Evolutionary conservation across 106 monocot genomes (phyloP), one percentile per base, ranked within the genome.

Genomic region (Vanilla planifolia): DNA sequence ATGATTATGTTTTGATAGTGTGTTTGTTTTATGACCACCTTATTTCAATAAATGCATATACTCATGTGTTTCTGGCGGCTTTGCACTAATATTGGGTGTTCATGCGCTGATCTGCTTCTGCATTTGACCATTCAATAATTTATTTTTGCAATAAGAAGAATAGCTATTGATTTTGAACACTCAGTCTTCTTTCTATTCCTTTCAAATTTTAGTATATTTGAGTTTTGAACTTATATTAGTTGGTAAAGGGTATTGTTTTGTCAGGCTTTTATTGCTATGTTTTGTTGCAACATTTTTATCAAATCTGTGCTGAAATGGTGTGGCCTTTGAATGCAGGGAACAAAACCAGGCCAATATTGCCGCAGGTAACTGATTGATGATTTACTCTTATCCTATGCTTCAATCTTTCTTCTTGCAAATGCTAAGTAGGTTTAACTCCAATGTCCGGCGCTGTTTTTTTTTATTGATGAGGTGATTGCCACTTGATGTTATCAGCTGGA

Each of bases 311-410:
- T 50, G 26, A 50, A 11, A 50, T 50, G 1, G n/a, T n/a, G n/a
- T 2, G 9, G 22, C 9, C 11, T 24, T 50, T 22, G 50, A 5
- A 26, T 50, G 24, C 53, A 55, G 53, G 53, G 53, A 1, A 30
- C 53, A 32, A 32, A 55, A 32, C 53, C 53, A 55, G 53, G 32
- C 14, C 53, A 55, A 55, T 32, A 30, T 15, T 32, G 53, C 53
- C 29, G 32, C 53, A 55, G 53, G 53, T 55, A 55, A n/a, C n/a
- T n/a, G n/a, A n/a, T n/a, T 28, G 53, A n/a, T 30, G 16, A 30
- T 30, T 28, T 53, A 16, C 4, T 32, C 13, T 9, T 8, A 25
- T 50, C 26, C 50, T 24, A 50, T 50, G 8, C 13, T 50, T 3
- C 13, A 50, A 11, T 25, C 21, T 50, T 21, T 7, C 50, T 24